phyloP scores from a whole-genome alignment of 352 stramenopile species.

The Phytopythium delawarense region DNA sequence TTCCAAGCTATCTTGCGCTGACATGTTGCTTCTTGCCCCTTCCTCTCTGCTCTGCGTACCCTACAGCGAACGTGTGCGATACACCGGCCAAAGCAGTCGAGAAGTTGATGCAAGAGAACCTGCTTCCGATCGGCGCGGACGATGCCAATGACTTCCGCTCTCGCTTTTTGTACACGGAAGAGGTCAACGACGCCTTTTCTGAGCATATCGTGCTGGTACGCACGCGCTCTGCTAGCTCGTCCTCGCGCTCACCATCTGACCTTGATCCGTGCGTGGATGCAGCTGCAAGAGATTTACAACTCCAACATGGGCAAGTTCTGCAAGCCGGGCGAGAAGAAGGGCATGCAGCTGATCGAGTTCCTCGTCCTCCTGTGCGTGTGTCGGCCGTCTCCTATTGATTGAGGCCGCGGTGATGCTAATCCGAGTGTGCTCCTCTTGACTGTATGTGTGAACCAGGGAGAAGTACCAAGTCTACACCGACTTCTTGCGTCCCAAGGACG shows the following conservation, averaged over 20 bases:
- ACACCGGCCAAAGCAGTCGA: constrained; percentile 64
- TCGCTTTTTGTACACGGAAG: constrained; percentile 71
- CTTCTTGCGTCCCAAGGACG: constrained; percentile 53
- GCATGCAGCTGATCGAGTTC: constrained; percentile 72
- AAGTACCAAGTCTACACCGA: constrained; percentile 66
- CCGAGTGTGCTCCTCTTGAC: background rate
- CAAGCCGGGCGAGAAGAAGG: constrained; percentile 72
- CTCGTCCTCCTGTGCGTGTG: constrained; percentile 38
- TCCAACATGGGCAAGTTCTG: constrained; percentile 71
- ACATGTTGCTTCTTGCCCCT: constrained; percentile 1
- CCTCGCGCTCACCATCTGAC: background rate
- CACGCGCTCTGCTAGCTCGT: background rate
- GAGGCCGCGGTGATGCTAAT: background rate
- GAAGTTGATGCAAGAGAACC: constrained; percentile 58
- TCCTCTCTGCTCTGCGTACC: background rate
- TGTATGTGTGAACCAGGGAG: constrained; percentile 22
- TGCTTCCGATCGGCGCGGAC: constrained; percentile 39
- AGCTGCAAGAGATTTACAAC: constrained; percentile 76
- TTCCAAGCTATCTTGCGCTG: background rate
- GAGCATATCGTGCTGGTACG: constrained; percentile 68
- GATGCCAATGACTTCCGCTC: constrained; percentile 71
- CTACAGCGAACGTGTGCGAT: constrained; percentile 55
- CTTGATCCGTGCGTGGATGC: background rate
- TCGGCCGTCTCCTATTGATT: background rate
- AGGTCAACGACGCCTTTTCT: constrained; percentile 67